Percentiles rank a stretch among this genome's conserved stretches.
Conservation (phyloP, 176 grass and related monocot genomes). For the Triticum aestivum region IWGSC_CS_RefSeq_v2.1 NC_057813.1:31595273-31595772, state of each 20-base stretch:
- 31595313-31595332: not conserved
- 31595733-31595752: not conserved
- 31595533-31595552: constrained; percentile 56
- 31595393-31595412: constrained; percentile 42
- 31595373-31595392: constrained; percentile 42
- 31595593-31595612: not conserved
- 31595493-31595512: constrained; percentile 21
- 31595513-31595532: constrained; percentile 58
- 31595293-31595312: not conserved
- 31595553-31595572: constrained; percentile 26
- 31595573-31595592: constrained; percentile 69
- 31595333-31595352: constrained; percentile 22
- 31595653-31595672: no score
- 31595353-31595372: constrained; percentile 67
- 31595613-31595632: not conserved
- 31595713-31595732: not conserved
- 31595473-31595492: not conserved
- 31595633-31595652: no score
- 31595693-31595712: not conserved
- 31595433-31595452: constrained; percentile 5
- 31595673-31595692: no score
- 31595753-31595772: constrained; percentile 63
- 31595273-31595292: not conserved
- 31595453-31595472: not conserved
- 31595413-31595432: constrained; percentile 50